Base-by-base conservation (phyloP, 768 basidiomycete species). In the Lentinula raphanica region DNA sequence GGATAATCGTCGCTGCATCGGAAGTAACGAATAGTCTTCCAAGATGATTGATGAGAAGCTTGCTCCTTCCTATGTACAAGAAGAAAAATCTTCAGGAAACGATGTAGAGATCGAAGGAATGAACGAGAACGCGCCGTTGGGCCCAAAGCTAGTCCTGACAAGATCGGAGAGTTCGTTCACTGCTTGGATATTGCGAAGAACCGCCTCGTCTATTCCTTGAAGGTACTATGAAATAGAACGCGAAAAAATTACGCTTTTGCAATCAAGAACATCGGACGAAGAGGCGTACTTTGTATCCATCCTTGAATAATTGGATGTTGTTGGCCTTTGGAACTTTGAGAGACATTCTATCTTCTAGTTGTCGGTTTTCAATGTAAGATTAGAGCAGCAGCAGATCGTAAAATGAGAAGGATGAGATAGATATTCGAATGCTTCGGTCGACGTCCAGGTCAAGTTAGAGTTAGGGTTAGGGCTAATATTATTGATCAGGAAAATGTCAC, bases 1-100 rank as follows among this genome's bases (percentile, higher is more conserved):
- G 83, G 67, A 99, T 94, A 73, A 99, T 98, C 59, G 96, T 98
- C 12, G 97, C 97, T 9, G 97, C 96, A 83, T 99, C 96, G 48
- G 94, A 96, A 32, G 97, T 99, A 60, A 98, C 95, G 73, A 98
- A 98, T 38, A 98, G 80, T 71, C 87, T 82, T 56, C 94, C 94
- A 35, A 99, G 80, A 73, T 98, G 96, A 72, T 99, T 99, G 75
- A 99, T 96, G 70, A 99, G 76, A 56, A 99, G 85, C 73, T 99
- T 99, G 74, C 98, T 99, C 54, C 96, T 84, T 49, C 96, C 96
- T 93, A 66, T 21, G 55, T 56, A 31, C 29, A 13, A 15, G 28
- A 17, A 35, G 12, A 1, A 2, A 49, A 49, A 19, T 23, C 53
- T 40, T 27, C 44, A 9, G 12, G 28, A 45, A 21, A 19, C 15